Conservation (phyloP, 2,329 filamentous ascomycete genomes). For the Lachnellula cervina region DNA sequence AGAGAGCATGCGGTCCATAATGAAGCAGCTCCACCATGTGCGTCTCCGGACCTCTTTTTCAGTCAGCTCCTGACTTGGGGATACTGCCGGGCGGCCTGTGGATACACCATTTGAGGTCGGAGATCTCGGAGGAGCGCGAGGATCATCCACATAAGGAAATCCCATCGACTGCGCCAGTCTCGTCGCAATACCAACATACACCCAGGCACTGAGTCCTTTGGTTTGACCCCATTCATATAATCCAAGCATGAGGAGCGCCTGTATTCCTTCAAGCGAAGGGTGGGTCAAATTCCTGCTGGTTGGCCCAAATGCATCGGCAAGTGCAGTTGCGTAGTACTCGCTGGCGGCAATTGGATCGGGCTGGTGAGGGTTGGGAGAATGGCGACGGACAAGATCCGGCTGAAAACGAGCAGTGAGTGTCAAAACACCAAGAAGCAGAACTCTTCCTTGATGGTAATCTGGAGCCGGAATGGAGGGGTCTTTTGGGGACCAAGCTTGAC, state of each 20-base stretch:
- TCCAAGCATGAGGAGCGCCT: slow-evolving; percentile 66
- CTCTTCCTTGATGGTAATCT: slow-evolving; percentile 42
- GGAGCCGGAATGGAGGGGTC: slow-evolving; percentile 19
- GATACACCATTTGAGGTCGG: slow-evolving; percentile 25
- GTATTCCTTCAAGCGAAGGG: slow-evolving; percentile 58
- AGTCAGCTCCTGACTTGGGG: slow-evolving; percentile 41
- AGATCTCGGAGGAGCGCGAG: slow-evolving; percentile 17
- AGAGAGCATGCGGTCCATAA: slow-evolving; percentile 65
- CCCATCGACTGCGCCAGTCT: slow-evolving; percentile 56
- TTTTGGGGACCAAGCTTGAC: slow-evolving; percentile 36
- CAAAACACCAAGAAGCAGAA: slow-evolving; percentile 62
- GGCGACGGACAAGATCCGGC: slow-evolving; percentile 51
- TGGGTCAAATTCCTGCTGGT: slow-evolving; percentile 43
- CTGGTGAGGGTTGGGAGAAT: slow-evolving; percentile 34
- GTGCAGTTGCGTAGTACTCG: slow-evolving; percentile 59
- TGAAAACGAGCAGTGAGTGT: slow-evolving; percentile 67
- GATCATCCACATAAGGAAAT: slow-evolving; percentile 51
- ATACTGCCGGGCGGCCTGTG: slow-evolving; percentile 20
- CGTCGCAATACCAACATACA: slow-evolving; percentile 58
- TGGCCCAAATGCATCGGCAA: slow-evolving; percentile 47
- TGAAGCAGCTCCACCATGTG: slow-evolving; percentile 71
- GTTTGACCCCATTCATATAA: slow-evolving; percentile 68
- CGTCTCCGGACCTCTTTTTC: slow-evolving; percentile 60
- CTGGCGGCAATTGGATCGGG: slow-evolving; percentile 47
- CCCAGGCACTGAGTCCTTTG: slow-evolving; percentile 58